Evolutionary conservation across 805 yeast genomes (phyloP), one percentile per base, ranked within the genome.

Genomic region (Zygosaccharomyces lentus): DNA sequence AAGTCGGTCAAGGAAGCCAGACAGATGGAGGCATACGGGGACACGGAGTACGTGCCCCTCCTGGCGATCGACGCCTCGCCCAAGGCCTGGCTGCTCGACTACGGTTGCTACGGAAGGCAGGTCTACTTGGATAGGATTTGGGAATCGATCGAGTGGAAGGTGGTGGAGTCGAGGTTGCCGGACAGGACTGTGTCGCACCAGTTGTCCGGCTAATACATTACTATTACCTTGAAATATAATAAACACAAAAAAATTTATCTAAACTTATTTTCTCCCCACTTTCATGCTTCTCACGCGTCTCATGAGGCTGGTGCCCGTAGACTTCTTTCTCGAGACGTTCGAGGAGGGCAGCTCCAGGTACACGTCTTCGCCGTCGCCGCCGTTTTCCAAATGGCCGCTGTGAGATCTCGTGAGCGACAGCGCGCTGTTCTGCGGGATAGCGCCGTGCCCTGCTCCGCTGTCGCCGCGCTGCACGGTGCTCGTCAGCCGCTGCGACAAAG

Each of bases 251-350:
- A 40, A 31, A 17, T 13, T 35, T 2, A 2, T 19, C 16, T 35
- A 23, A 23, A 23, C 6, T 40, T 54, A 35, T 59, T 59, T 70
- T 57, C 75, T 67, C 7, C 86, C 80, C 34, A 87, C 96, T 66
- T 87, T 87, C 69, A 90, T 76, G 71, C 95, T 87, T 68, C 85
- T 87, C 37, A 90, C 96, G 63, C 97, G 82, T 60, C 84, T 81
- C 59, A 90, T 70, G 51, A 90, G 73, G 4, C 87, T 82, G 45
- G 74, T 77, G 5, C 79, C 78, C 19, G 64, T 54, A 1, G 66
- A 58, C 35, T 52, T 58, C 51, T 64, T 61, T 45, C 58, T 57
- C 8, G 58, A 45, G 23, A 44, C 57, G 29, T 49, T 54, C 43
- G 56, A 63, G 48, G 54, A 54, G 51, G 58, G 63, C 24, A 57